These are phyloP conservation scores for Penicillium aurantiogriseum DNA, from an alignment of 2,329 filamentous ascomycete species.

Conservation along the genomic window DNA sequence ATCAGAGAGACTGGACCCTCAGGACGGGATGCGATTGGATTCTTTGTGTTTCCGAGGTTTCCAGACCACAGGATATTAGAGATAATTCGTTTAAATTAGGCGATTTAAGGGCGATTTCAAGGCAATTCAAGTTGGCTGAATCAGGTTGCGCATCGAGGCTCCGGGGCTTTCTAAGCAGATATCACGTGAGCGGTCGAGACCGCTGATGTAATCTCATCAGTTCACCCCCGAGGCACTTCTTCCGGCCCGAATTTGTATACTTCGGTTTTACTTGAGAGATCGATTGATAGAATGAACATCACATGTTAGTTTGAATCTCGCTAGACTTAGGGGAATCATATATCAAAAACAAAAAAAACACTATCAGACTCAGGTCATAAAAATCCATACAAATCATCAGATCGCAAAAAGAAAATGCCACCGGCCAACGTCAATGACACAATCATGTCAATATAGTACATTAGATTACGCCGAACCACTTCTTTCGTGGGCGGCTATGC, in stretches of 20 bases:
- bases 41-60: slow-evolving; percentile 4
- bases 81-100: neutral
- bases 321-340: slow-evolving; percentile 3
- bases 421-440: slow-evolving; percentile 5
- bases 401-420: slow-evolving; percentile 1
- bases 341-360: neutral
- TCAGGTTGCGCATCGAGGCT: neutral
- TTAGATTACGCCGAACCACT: slow-evolving; percentile 33
- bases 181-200: slow-evolving; percentile 10
- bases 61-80: neutral
- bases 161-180: slow-evolving; percentile 6
- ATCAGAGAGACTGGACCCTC: slow-evolving; percentile 13
- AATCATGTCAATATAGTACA: slow-evolving; percentile 20
- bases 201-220: slow-evolving; percentile 9
- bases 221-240: neutral
- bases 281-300: neutral
- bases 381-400: slow-evolving; percentile 10
- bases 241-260: slow-evolving; percentile 1
- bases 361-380: neutral
- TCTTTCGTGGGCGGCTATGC: slow-evolving; percentile 27
- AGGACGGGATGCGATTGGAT: slow-evolving; percentile 3
- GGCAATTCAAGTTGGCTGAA: neutral
- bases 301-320: neutral
- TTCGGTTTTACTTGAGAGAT: neutral
- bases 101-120: neutral